Percentiles rank a stretch among this genome's conserved stretches.
Conservation (phyloP, 495 filamentous ascomycete species). For the Patellaria atrata region DNA sequence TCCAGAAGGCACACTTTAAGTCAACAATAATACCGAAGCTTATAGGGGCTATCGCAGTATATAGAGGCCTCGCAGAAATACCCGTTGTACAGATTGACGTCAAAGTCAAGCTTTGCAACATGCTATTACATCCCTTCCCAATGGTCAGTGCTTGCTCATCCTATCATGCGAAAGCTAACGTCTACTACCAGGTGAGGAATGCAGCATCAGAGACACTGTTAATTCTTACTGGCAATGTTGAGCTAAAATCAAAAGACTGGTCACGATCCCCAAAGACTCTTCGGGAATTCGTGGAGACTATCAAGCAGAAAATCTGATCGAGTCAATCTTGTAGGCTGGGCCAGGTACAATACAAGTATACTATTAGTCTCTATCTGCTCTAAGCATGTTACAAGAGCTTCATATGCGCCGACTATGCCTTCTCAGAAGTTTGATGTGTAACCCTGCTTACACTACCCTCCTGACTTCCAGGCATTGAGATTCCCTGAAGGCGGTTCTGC, state of each 20-base stretch:
- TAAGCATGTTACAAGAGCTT: no score
- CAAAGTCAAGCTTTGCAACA: conserved; percentile 38
- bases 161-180: background rate
- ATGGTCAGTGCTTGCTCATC: conserved; percentile 28
- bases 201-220: conserved; percentile 32
- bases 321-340: no score
- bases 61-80: conserved; percentile 45
- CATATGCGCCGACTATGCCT: no score
- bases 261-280: conserved; percentile 10
- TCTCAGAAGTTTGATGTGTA: no score
- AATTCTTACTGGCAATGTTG: conserved; percentile 14
- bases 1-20: conserved; percentile 71
- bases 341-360: no score
- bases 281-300: conserved; percentile 6
- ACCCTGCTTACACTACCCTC: no score
- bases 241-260: conserved; percentile 18
- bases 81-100: conserved; percentile 31
- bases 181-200: conserved; percentile 20
- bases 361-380: no score
- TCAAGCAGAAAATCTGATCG: conserved; percentile 1
- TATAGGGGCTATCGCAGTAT: conserved; percentile 62
- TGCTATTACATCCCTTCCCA: conserved; percentile 53
- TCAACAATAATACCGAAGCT: conserved; percentile 64
- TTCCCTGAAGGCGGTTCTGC: conserved; percentile 6
- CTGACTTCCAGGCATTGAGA: no score